A percentile compares a stretch with the other conserved stretches of the same genome.
These are phyloP conservation scores for Aspergillus biplanus DNA, from an alignment of 495 filamentous ascomycete genomes.

Conservation along the genomic window DNA sequence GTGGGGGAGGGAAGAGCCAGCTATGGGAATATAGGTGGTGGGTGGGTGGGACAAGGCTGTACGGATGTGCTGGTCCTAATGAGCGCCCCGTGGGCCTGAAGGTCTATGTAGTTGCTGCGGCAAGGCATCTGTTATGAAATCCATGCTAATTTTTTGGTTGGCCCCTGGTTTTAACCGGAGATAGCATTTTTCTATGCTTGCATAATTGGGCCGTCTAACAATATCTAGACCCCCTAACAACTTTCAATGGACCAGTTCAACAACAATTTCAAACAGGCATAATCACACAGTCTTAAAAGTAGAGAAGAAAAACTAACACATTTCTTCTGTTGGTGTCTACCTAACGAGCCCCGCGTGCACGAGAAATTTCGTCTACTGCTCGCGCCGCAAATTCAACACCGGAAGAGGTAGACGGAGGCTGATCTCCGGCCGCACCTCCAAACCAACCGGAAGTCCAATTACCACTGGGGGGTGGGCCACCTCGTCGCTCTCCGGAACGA, in stretches of 20 bases:
- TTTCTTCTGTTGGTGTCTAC: neutral
- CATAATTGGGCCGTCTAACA: neutral
- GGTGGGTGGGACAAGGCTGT: neutral
- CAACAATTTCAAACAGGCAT: neutral
- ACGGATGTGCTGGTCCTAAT: neutral
- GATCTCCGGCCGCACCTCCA: conserved; percentile 34
- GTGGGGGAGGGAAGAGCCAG: neutral
- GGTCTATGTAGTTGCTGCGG: neutral
- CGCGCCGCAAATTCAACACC: conserved; percentile 38
- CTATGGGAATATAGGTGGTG: neutral
- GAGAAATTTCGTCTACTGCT: conserved; percentile 31
- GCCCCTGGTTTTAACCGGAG: neutral
- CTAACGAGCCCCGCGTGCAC: conserved; percentile 18
- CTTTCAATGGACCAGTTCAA: neutral
- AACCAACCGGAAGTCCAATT: conserved; percentile 47
- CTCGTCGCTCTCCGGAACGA: conserved; percentile 24
- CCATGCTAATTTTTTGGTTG: too few species aligned
- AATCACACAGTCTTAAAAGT: neutral
- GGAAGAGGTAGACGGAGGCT: conserved; percentile 33
- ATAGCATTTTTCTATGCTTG: neutral
- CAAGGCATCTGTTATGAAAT: neutral
- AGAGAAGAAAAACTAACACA: neutral
- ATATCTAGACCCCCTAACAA: neutral
- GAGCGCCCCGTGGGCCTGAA: neutral
- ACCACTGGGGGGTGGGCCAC: conserved; percentile 30